Conservation (phyloP, 2,329 filamentous ascomycete species). For the Cladosporium sp. region DNA sequence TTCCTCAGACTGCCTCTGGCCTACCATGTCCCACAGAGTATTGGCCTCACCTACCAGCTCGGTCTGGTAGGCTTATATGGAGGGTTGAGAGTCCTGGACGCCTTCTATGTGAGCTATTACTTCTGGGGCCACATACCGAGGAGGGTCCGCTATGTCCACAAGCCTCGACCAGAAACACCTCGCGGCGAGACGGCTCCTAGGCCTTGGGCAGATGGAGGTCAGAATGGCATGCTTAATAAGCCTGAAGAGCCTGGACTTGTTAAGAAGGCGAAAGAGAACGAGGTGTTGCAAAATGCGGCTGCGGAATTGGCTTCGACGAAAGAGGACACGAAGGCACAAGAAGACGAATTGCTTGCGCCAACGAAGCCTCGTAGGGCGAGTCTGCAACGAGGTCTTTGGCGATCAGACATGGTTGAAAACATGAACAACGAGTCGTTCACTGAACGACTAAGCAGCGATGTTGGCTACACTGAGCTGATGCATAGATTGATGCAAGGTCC, state of each 20-base stretch:
- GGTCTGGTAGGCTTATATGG: slow-evolving; percentile 40
- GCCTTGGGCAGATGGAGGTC: slow-evolving; percentile 17
- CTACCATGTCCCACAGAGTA: slow-evolving; percentile 39
- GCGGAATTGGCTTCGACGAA: not conserved
- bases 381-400: slow-evolving; percentile 15
- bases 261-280: slow-evolving; percentile 8
- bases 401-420: slow-evolving; percentile 21
- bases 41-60: slow-evolving; percentile 42
- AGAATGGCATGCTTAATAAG: slow-evolving; percentile 15
- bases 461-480: slow-evolving; percentile 17
- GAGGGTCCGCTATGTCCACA: slow-evolving; percentile 37
- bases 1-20: slow-evolving; percentile 38
- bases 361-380: slow-evolving; percentile 12
- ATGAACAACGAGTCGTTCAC: slow-evolving; percentile 21
- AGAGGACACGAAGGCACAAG: not conserved
- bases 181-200: slow-evolving; percentile 13
- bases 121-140: slow-evolving; percentile 36
- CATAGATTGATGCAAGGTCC: slow-evolving; percentile 20
- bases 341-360: not conserved
- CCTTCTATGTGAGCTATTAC: slow-evolving; percentile 40
- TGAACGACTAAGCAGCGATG: slow-evolving; percentile 16
- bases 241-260: slow-evolving; percentile 8
- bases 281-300: slow-evolving; percentile 3
- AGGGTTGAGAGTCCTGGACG: slow-evolving; percentile 36
- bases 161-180: slow-evolving; percentile 27